phyloP scores from a whole-genome alignment of 2,329 filamentous ascomycete species.

The Pyrenophora tritici-repentis region DNA sequence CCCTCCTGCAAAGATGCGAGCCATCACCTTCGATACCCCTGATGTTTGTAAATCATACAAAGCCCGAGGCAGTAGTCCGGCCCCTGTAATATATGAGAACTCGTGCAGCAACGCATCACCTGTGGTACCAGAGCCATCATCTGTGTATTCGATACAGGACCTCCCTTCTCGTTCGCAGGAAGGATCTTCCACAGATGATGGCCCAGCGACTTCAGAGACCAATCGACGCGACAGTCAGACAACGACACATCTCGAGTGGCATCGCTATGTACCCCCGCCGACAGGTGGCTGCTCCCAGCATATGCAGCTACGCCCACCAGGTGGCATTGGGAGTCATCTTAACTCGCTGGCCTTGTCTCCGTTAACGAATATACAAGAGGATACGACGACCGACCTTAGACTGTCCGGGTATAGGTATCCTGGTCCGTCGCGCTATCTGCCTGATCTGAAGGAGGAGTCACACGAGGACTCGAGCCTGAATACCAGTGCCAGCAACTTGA shows the following conservation, averaged over 20 bases:
- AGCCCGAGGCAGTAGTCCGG: constrained; percentile 1
- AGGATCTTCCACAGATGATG: constrained; percentile 20
- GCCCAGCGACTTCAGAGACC: constrained; percentile 14
- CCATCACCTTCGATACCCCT: constrained; percentile 4
- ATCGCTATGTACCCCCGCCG: not conserved
- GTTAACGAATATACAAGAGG: constrained; percentile 26
- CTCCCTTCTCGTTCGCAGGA: constrained; percentile 19
- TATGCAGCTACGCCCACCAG: constrained; percentile 5
- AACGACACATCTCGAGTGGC: constrained; percentile 44
- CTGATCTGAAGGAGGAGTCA: constrained; percentile 56
- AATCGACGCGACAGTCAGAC: constrained; percentile 39
- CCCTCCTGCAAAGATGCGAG: constrained; percentile 7
- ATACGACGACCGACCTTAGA: constrained; percentile 42
- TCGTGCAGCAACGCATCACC: constrained; percentile 20
- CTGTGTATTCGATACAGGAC: constrained; percentile 33
- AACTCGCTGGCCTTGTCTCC: not conserved
- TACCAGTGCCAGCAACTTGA: constrained; percentile 43
- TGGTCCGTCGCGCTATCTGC: constrained; percentile 40
- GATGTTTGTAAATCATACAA: constrained; percentile 11
- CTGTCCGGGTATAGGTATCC: constrained; percentile 42
- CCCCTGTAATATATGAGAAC: constrained; percentile 14
- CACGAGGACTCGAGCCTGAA: constrained; percentile 53
- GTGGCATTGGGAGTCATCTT: constrained; percentile 14
- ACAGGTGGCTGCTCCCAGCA: not conserved
- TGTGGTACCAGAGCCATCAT: constrained; percentile 23